Evolutionary conservation across 192 early-diverging fungal species (phyloP).

Genomic region (Chytriomyces hyalinus): DNA sequence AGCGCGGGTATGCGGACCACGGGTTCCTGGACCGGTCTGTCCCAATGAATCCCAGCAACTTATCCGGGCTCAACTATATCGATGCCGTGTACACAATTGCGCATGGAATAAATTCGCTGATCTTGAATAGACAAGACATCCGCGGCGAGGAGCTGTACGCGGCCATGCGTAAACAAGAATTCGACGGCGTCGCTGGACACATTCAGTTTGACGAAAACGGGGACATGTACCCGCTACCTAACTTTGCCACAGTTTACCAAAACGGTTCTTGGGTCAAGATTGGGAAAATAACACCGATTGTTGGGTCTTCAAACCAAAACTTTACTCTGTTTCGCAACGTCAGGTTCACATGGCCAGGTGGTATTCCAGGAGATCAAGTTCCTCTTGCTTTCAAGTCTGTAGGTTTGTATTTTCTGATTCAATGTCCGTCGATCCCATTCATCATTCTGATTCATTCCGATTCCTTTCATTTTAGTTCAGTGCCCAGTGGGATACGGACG

Average conservation of each 20-base stretch:
- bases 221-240: not conserved
- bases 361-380: not conserved
- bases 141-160: not conserved
- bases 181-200: not conserved
- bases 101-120: not conserved
- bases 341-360: not conserved
- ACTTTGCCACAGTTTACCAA: not conserved
- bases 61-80: not conserved
- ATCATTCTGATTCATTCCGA: no score
- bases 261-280: not conserved
- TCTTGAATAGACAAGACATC: not conserved
- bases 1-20: not conserved
- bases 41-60: no score
- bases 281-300: not conserved
- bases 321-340: not conserved
- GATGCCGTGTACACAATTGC: slow-evolving; percentile 3
- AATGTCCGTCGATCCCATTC: no score
- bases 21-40: not conserved
- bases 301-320: not conserved
- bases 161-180: not conserved
- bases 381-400: slow-evolving; percentile 2
- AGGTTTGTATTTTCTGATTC: not conserved
- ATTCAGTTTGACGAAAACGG: slow-evolving; percentile 5
- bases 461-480: no score
- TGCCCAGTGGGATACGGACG: not conserved